Percentiles rank a stretch among this genome's conserved stretches.
Evolutionary conservation across 768 basidiomycete genomes (phyloP).

Genomic region (Leccinum olivaceopallidum): DNA sequence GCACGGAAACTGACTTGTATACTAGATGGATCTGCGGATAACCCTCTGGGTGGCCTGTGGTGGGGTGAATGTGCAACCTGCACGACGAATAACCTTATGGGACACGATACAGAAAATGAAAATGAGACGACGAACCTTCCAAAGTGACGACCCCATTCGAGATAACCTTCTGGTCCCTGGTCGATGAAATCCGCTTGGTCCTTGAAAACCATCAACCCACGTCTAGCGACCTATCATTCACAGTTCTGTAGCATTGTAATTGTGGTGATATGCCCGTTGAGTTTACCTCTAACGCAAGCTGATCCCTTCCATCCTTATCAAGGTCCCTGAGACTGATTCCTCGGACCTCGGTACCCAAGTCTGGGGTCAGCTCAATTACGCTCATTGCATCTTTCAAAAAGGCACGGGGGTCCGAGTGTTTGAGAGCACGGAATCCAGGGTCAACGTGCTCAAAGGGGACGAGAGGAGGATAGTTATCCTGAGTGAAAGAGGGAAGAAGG

Average conservation of each 20-base stretch:
- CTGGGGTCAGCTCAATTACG: no score
- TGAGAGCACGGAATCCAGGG: constrained; percentile 69
- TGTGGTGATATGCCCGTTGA: neutral
- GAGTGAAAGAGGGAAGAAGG: constrained; percentile 68
- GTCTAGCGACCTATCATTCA: constrained; percentile 56
- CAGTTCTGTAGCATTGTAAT: constrained; percentile 2
- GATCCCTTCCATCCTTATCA: constrained; percentile 58
- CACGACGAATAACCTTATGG: neutral
- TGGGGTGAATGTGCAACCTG: constrained; percentile 81
- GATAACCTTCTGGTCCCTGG: constrained; percentile 62
- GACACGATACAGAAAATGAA: neutral
- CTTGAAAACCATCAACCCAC: constrained; percentile 75
- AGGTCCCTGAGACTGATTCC: constrained; percentile 68
- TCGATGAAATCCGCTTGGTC: constrained; percentile 80
- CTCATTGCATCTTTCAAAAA: constrained; percentile 65
- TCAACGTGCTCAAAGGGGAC: constrained; percentile 75
- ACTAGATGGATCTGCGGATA: constrained; percentile 82
- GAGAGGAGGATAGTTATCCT: constrained; percentile 63
- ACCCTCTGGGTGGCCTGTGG: constrained; percentile 72
- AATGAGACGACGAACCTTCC: constrained; percentile 46
- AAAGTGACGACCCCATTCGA: constrained; percentile 70
- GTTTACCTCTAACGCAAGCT: constrained; percentile 68
- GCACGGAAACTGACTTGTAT: constrained; percentile 47
- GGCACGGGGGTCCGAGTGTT: constrained; percentile 62
- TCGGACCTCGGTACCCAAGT: constrained; percentile 56